Base-by-base conservation (phyloP, 1,284 basidiomycete genomes). In the Rhizopogon parksii region DNA sequence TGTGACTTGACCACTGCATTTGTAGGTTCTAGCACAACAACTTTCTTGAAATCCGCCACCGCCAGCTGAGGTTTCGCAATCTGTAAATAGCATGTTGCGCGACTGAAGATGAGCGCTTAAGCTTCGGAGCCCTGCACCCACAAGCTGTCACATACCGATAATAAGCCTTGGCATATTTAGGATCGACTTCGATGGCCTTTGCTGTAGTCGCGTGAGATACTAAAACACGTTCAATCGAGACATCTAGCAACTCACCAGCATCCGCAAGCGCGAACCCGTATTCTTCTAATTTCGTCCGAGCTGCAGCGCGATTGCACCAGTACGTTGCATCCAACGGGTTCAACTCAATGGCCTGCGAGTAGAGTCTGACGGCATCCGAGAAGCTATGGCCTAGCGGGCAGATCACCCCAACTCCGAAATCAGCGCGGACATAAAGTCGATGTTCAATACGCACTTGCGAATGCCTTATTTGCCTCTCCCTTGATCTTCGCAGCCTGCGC, bases 71-170 rank as follows among this genome's bases (percentile, higher is more conserved):
- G 88, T 62, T 88, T 87, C 53, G 97, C 71, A 49, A 93, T 90
- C 63, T 95, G 89, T 53, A 99, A 78, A 62, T 95, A 83, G 57
- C 94, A 96, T 59, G 88, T 87, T 46, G 91, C 95, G 47, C 96
- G 88, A 55, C 94, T 90, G 64, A 49, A 40, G 17, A 42, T 3
- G 30, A 21, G 25, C 21, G 15, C 47, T 63, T 39, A 58, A 3
- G n/a, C 17, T n/a, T 36, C 34, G 14, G 19, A 21, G 2, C 11
- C 25, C 3, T 25, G 8, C 30, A 24, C 9, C 30, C n/a, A 9
- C 35, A 37, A 8, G 9, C 21, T 32, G 30, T 21, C 46, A 64
- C 73, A 36, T 54, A 85, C 85, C 88, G 75, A 67, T 88, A 94
- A 65, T 88, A 93, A 0, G 91, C 92, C 68, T 99, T 99, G 52